Conservation (phyloP, 129 eudicot species). For the Gnaphalium uliginosum region DNA sequence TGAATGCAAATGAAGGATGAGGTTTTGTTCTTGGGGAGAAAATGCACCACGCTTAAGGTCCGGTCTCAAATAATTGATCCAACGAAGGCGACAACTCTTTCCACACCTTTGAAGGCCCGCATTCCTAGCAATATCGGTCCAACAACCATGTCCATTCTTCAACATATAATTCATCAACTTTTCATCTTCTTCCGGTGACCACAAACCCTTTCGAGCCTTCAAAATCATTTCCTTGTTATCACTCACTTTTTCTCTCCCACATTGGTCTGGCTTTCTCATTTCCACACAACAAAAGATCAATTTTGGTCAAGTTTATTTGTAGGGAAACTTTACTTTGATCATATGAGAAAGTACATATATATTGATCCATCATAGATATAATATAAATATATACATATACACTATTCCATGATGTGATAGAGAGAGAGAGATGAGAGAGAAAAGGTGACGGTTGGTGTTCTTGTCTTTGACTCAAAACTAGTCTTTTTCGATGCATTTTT, state of each 20-base stretch:
- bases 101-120: constrained; percentile 44
- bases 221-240: constrained; percentile 29
- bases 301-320: background rate
- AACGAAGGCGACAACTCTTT: constrained; percentile 48
- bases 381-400: constrained; percentile 30
- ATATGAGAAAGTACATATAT: constrained; percentile 21
- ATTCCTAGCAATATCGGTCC: constrained; percentile 83
- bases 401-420: constrained; percentile 25
- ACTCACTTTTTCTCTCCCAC: constrained; percentile 31
- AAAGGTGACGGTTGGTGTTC: constrained; percentile 46
- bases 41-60: constrained; percentile 39
- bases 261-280: constrained; percentile 74
- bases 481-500: constrained; percentile 56
- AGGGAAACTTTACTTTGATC: constrained; percentile 24
- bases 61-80: constrained; percentile 43
- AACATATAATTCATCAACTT: constrained; percentile 83
- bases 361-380: constrained; percentile 8
- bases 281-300: constrained; percentile 7
- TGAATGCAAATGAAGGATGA: constrained; percentile 36
- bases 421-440: constrained; percentile 26
- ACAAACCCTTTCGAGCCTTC: constrained; percentile 76
- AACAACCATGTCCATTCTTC: constrained; percentile 81
- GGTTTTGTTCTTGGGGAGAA: constrained; percentile 55
- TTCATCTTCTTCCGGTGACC: constrained; percentile 96
- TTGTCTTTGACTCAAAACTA: constrained; percentile 47